These are phyloP conservation scores for Moricandia moricandioides DNA, from an alignment of 345 rosid genomes.

Conservation along the genomic window DNA sequence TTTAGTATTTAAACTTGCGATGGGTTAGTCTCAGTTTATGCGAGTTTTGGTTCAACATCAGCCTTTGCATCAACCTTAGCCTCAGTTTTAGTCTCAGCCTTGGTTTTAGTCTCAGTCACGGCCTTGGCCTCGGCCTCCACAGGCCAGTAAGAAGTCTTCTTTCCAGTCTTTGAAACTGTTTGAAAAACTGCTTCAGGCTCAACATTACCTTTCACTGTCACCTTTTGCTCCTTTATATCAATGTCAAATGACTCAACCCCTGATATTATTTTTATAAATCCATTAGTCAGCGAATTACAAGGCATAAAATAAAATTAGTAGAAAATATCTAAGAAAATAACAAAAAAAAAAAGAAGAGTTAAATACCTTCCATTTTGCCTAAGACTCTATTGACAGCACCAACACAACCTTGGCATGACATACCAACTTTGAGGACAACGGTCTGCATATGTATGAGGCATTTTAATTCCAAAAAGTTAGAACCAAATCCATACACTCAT, in stretches of 20 bases:
- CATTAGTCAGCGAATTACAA: not conserved
- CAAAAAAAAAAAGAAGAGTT: slow-evolving; percentile 13
- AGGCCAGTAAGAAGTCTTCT: slow-evolving; percentile 85
- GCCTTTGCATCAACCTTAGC: slow-evolving; percentile 27
- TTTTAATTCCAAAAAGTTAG: not conserved
- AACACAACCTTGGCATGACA: slow-evolving; percentile 85
- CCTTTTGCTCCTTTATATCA: slow-evolving; percentile 82
- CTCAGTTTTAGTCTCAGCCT: slow-evolving; percentile 15
- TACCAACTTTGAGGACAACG: slow-evolving; percentile 81
- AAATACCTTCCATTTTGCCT: slow-evolving; percentile 85
- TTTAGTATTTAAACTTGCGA: slow-evolving; percentile 21
- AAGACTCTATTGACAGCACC: slow-evolving; percentile 92
- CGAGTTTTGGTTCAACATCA: slow-evolving; percentile 25
- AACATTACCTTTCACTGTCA: slow-evolving; percentile 83
- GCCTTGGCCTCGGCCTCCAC: slow-evolving; percentile 41
- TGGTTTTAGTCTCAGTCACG: slow-evolving; percentile 12
- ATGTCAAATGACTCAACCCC: slow-evolving; percentile 83
- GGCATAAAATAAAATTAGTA: not conserved
- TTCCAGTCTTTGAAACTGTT: slow-evolving; percentile 87
- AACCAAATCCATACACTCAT: no score
- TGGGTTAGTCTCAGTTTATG: slow-evolving; percentile 28
- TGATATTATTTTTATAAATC: slow-evolving; percentile 19
- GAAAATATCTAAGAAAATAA: not conserved
- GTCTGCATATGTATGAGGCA: slow-evolving; percentile 44
- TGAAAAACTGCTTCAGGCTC: slow-evolving; percentile 81